Conservation (phyloP, 495 filamentous ascomycete genomes). For the Penicillium tannophilum region DNA sequence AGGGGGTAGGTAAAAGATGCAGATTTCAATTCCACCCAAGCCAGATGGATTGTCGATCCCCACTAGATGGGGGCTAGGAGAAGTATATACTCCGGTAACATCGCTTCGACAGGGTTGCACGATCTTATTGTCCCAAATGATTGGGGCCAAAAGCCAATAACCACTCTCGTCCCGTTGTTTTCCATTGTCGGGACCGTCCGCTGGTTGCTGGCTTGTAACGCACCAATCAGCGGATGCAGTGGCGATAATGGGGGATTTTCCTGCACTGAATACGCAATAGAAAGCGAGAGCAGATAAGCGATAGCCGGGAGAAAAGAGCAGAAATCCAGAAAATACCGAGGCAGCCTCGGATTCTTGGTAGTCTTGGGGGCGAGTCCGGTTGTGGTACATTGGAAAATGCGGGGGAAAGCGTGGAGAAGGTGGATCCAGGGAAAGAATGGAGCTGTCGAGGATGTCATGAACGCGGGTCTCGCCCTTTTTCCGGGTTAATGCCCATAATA, state of each 20-base stretch:
- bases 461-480: conserved; percentile 8
- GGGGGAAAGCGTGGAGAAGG: conserved; percentile 32
- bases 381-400: conserved; percentile 20
- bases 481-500: conserved; percentile 19
- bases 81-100: not conserved
- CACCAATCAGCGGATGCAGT: not conserved
- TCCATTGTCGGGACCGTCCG: conserved; percentile 11
- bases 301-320: conserved; percentile 25
- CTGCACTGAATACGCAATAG: conserved; percentile 1
- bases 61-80: not conserved
- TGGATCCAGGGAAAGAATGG: conserved; percentile 8
- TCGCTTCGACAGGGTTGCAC: not conserved
- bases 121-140: not conserved
- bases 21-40: not conserved
- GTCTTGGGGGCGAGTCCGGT: conserved; percentile 2
- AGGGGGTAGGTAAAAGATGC: not conserved
- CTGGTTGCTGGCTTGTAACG: conserved; percentile 7
- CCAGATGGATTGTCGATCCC: not conserved
- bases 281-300: conserved; percentile 17
- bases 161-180: not conserved
- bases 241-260: not conserved
- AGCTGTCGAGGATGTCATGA: conserved; percentile 6
- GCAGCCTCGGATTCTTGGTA: conserved; percentile 13
- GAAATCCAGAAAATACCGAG: conserved; percentile 37
- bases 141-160: not conserved